Evolutionary conservation across 805 yeast genomes (phyloP), one percentile per base, ranked within the genome.

Genomic region (Hermanozyma aechmeae): DNA sequence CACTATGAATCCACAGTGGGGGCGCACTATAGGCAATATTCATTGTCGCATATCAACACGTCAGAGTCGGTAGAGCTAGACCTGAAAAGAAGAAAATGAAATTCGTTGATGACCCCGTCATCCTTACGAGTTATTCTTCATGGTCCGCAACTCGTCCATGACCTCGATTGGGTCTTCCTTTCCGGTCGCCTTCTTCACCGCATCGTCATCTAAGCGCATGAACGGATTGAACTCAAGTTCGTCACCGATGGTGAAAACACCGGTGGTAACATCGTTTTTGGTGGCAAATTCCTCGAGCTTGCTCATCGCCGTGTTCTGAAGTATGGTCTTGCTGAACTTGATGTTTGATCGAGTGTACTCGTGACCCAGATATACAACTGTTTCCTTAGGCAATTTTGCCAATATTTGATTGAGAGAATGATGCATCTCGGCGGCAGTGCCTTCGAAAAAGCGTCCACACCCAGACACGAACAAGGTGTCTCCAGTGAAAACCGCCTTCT

Each of bases 371-470:
- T 74, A 89, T 2, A 87, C 86, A 22, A 54, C 51, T 0, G 96
- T 85, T 7, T 74, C 79, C 13, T 58, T 54, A 0, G 94, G 87
- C 29, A 89, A 63, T 16, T 46, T 43, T 3, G 68, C 79, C 34
- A 92, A 61, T 8, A 68, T 57, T 13, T 59, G 51, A 42, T 73
- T 76, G 44, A 92, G 64, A 0, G 94, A 71, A 1, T 42, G 38
- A 41, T 79, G 71, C 99, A 92, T 92, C 48, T 92, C 79, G 23
- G 54, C 56, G 0, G 87, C 86, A 9, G 68, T 63, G 3, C 98
- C 98, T 57, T 92, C 99, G 50, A 92, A 92, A 56, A 92, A 92
- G 30, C 97, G 67, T 8, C 99, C 99, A 51, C 96, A 87, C 2
- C 99, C 99, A 24, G 89, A 83, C 25, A 73, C 81, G 58, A 92